These are phyloP conservation scores for Hygrophorus russula DNA, from an alignment of 768 basidiomycete species.

Conservation along the genomic window DNA sequence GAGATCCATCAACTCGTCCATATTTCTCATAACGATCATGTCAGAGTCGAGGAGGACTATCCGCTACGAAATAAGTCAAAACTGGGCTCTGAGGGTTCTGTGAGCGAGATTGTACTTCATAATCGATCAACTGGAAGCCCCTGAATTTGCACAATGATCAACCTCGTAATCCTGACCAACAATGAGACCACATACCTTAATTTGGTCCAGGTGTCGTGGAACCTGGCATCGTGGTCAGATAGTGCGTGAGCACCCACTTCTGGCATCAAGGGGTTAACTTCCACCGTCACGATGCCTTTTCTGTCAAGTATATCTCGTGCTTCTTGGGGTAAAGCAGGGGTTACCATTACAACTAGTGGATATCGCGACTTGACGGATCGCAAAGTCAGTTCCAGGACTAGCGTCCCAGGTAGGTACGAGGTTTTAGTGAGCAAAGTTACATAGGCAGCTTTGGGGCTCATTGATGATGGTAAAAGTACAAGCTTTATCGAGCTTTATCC, in stretches of 20 bases:
- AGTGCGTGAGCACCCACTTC: constrained; percentile 29
- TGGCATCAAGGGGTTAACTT: constrained; percentile 52
- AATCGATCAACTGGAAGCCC: constrained; percentile 58
- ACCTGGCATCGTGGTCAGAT: constrained; percentile 36
- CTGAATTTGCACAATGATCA: constrained; percentile 14
- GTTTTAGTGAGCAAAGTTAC: constrained; percentile 69
- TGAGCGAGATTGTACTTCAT: constrained; percentile 34
- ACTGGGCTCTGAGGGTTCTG: no score
- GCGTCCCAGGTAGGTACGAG: constrained; percentile 52
- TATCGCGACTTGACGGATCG: constrained; percentile 47
- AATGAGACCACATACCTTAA: constrained; percentile 27
- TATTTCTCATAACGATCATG: constrained; percentile 75
- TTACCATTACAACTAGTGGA: constrained; percentile 73
- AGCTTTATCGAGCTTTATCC: not conserved
- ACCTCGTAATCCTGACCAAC: not conserved
- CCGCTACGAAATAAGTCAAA: constrained; percentile 30
- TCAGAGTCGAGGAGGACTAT: constrained; percentile 80
- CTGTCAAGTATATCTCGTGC: constrained; percentile 40
- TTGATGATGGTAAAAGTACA: constrained; percentile 6
- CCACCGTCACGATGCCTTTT: constrained; percentile 41
- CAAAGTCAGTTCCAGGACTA: constrained; percentile 50
- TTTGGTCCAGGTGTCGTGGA: constrained; percentile 68
- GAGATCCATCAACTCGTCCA: constrained; percentile 66
- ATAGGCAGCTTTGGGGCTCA: constrained; percentile 44
- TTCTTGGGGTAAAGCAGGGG: constrained; percentile 40